Conservation (phyloP, 1,139 yeast genomes). For the Geotrichum aggregatum region DNA sequence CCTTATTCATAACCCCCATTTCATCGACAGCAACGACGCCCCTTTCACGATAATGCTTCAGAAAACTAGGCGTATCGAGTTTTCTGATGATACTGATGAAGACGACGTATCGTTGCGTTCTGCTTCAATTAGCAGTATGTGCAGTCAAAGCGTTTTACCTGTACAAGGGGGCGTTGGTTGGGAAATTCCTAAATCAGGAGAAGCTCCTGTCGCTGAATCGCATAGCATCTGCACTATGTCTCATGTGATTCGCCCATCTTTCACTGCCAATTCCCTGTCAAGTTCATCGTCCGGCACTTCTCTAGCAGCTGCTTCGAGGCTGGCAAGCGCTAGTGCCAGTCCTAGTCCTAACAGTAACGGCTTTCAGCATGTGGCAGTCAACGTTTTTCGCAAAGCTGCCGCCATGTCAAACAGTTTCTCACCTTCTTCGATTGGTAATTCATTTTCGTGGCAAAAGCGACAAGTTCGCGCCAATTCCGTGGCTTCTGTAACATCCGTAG, state of each 20-base stretch:
- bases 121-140: neutral
- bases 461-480: conserved; percentile 1
- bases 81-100: neutral
- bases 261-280: conserved; percentile 17
- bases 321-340: neutral
- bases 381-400: conserved; percentile 6
- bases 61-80: neutral
- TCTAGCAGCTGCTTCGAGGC: conserved; percentile 6
- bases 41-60: neutral
- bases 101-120: neutral
- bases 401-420: neutral
- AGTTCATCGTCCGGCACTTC: neutral
- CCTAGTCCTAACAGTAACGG: neutral
- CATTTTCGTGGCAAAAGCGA: conserved; percentile 3
- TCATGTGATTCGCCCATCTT: conserved; percentile 32
- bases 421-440: neutral
- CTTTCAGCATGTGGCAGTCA: conserved; percentile 7
- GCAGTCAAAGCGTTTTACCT: conserved; percentile 8
- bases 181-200: conserved; percentile 28
- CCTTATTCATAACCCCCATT: conserved; percentile 22
- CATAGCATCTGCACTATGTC: conserved; percentile 29
- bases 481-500: neutral
- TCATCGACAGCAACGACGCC: neutral
- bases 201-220: conserved; percentile 25
- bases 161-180: conserved; percentile 26